Percentiles rank a stretch among this genome's conserved stretches.
Conservation (phyloP, 306 rosid species). For the Albizia julibrissin region DNA sequence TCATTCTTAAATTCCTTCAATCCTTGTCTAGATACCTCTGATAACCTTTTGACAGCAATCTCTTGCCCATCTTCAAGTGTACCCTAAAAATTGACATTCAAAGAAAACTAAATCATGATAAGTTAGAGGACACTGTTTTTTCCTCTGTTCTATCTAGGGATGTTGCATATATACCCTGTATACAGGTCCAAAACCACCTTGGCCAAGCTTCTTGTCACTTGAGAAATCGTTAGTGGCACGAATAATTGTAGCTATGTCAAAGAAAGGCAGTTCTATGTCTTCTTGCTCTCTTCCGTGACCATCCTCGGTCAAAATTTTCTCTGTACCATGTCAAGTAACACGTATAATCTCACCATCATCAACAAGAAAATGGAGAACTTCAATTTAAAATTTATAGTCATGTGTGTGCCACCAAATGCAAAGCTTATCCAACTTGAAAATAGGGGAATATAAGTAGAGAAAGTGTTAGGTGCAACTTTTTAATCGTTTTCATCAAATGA, state of each 20-base stretch:
- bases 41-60: conserved; percentile 51
- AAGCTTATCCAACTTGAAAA: background rate
- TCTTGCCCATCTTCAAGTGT: conserved; percentile 41
- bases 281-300: conserved; percentile 30
- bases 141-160: background rate
- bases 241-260: conserved; percentile 36
- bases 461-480: background rate
- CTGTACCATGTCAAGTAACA: background rate
- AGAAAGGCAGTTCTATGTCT: conserved; percentile 48
- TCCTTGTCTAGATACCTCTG: conserved; percentile 38
- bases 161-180: conserved; percentile 30
- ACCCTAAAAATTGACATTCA: conserved; percentile 32
- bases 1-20: conserved; percentile 45
- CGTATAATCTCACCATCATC: background rate
- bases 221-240: conserved; percentile 49
- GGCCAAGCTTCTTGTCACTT: conserved; percentile 39
- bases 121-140: background rate
- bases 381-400: background rate
- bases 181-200: conserved; percentile 56
- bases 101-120: background rate
- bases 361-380: background rate
- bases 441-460: background rate
- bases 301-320: background rate
- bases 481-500: background rate
- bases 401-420: background rate